Percentiles rank a stretch among this genome's conserved stretches.
Conservation (phyloP, 2,329 filamentous ascomycete species). For the Emmonsia crescens region DNA sequence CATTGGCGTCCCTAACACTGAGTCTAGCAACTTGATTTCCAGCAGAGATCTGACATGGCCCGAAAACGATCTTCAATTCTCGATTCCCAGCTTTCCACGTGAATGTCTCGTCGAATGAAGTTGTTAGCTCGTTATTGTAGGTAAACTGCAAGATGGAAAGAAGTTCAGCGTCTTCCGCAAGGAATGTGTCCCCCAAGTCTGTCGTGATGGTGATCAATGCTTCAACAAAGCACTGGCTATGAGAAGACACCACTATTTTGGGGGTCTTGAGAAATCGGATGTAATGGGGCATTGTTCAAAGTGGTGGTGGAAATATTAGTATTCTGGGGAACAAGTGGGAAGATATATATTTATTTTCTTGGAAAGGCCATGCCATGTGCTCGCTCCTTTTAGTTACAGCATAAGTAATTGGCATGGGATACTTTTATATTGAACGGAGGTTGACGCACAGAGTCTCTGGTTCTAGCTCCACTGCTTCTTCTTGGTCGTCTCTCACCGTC, state of each 20-base stretch:
- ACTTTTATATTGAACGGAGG: neutral
- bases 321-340: neutral
- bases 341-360: neutral
- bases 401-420: neutral
- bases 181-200: constrained; percentile 56
- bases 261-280: constrained; percentile 59
- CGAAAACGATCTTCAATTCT: constrained; percentile 31
- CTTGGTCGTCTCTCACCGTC: neutral
- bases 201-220: constrained; percentile 55
- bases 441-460: neutral
- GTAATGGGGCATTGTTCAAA: constrained; percentile 45
- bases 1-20: neutral
- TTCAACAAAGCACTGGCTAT: constrained; percentile 27
- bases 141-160: constrained; percentile 19
- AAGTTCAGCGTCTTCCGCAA: constrained; percentile 39
- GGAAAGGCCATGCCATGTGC: neutral
- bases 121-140: constrained; percentile 5
- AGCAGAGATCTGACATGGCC: constrained; percentile 6
- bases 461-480: neutral
- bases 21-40: neutral
- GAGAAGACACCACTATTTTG: constrained; percentile 25
- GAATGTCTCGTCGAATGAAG: constrained; percentile 33
- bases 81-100: constrained; percentile 37
- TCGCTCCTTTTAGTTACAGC: too few relatives aligned
- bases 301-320: constrained; percentile 18